Conservation (phyloP, 345 rosid species). For the Toxicodendron radicans region DNA sequence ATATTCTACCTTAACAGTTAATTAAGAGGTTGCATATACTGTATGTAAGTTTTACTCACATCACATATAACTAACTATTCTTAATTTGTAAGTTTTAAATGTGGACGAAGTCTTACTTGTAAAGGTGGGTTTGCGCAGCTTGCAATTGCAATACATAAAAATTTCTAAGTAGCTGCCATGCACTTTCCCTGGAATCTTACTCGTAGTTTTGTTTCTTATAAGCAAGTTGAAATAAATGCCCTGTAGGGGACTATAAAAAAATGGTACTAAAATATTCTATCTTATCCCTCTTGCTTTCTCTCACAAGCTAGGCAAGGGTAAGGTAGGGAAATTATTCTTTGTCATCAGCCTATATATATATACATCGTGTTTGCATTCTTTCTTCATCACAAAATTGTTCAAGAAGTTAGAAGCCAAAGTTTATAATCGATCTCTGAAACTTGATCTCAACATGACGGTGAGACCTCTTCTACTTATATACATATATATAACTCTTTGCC, state of each 20-base stretch:
- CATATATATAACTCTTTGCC: not conserved
- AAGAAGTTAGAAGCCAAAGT: not conserved
- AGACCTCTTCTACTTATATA: not conserved
- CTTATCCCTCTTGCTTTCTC: slow-evolving; percentile 1
- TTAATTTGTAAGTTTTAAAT: not conserved
- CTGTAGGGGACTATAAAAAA: not conserved
- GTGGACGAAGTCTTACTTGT: not conserved
- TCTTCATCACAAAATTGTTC: not conserved
- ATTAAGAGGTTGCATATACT: not conserved
- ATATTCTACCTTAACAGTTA: not conserved
- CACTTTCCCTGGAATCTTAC: slow-evolving; percentile 10
- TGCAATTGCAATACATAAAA: not conserved
- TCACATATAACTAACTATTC: not conserved
- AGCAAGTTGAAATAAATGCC: slow-evolving; percentile 5
- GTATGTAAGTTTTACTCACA: not conserved
- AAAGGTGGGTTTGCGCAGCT: slow-evolving; percentile 1
- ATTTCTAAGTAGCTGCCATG: slow-evolving; percentile 12
- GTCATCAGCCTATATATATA: not conserved
- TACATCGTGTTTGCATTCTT: not conserved
- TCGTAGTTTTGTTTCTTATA: not conserved
- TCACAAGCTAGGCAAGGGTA: slow-evolving; percentile 3
- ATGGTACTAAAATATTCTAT: not conserved
- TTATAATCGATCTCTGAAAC: not conserved
- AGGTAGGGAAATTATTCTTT: not conserved
- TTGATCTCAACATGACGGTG: slow-evolving; percentile 19